These are phyloP conservation scores for Metschnikowia sp. DNA, from an alignment of 805 yeast species.

Conservation along the genomic window DNA sequence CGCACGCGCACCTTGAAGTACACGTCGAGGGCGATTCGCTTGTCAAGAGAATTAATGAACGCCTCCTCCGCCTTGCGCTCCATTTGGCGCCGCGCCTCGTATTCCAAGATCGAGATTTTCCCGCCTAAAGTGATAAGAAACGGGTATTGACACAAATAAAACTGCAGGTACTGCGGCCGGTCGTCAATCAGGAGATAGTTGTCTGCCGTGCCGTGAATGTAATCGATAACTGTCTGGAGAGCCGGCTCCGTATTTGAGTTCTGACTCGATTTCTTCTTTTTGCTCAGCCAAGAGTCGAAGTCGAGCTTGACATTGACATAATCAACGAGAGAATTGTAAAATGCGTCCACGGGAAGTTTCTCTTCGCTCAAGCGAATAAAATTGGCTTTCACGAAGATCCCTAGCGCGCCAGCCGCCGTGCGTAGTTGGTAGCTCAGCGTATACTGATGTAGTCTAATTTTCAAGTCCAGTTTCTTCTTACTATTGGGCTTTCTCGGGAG, in stretches of 20 bases:
- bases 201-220: slow-evolving; percentile 41
- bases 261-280: slow-evolving; percentile 15
- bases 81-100: slow-evolving; percentile 79
- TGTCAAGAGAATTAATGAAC: slow-evolving; percentile 68
- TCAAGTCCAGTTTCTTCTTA: slow-evolving; percentile 20
- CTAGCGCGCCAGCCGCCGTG: slow-evolving; percentile 59
- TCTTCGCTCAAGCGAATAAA: slow-evolving; percentile 22
- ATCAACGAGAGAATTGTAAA: slow-evolving; percentile 82
- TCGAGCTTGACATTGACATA: slow-evolving; percentile 73
- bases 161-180: slow-evolving; percentile 21
- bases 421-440: slow-evolving; percentile 79
- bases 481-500: slow-evolving; percentile 2
- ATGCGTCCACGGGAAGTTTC: slow-evolving; percentile 37
- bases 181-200: slow-evolving; percentile 7
- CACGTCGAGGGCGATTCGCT: slow-evolving; percentile 59
- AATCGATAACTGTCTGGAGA: slow-evolving; percentile 43
- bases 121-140: slow-evolving; percentile 78
- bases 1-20: slow-evolving; percentile 67
- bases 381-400: slow-evolving; percentile 56
- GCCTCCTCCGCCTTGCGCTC: slow-evolving; percentile 88
- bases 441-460: slow-evolving; percentile 56
- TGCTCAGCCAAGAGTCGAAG: slow-evolving; percentile 71
- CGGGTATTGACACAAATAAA: slow-evolving; percentile 81
- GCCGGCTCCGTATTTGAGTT: slow-evolving; percentile 21
- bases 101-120: slow-evolving; percentile 75